Evolutionary conservation across 352 stramenopile species (phyloP).

Genomic region (Globisporangium takayamanum): DNA sequence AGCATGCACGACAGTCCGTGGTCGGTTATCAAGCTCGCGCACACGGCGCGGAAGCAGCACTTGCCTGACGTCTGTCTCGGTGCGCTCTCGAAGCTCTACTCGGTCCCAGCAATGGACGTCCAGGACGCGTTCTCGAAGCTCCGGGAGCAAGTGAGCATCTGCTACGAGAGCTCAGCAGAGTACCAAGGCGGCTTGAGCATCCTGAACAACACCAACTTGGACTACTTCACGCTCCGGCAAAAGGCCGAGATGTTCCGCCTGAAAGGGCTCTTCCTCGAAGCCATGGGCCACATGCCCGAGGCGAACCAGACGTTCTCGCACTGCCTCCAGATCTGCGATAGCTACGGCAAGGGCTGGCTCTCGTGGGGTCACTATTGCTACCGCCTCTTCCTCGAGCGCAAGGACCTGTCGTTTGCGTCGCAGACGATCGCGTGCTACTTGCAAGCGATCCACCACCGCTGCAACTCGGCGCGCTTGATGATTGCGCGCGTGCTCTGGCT

Average conservation of each 20-base stretch:
- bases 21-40: constrained; percentile 89
- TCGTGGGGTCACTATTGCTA: constrained; percentile 92
- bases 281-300: constrained; percentile 64
- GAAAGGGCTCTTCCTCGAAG: constrained; percentile 87
- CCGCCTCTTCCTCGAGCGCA: constrained; percentile 66
- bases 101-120: constrained; percentile 89
- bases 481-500: constrained; percentile 90
- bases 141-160: constrained; percentile 91
- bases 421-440: constrained; percentile 92
- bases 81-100: constrained; percentile 82
- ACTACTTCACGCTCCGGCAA: constrained; percentile 89
- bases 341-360: constrained; percentile 93
- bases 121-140: constrained; percentile 91
- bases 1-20: constrained; percentile 91
- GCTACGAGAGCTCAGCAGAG: constrained; percentile 84
- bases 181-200: constrained; percentile 87
- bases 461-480: constrained; percentile 84
- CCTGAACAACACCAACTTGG: constrained; percentile 91
- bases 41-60: constrained; percentile 88
- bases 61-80: constrained; percentile 84
- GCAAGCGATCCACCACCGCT: constrained; percentile 90
- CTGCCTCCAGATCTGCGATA: constrained; percentile 88
- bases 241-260: constrained; percentile 92
- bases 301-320: constrained; percentile 90
- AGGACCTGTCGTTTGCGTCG: constrained; percentile 70